Evolutionary conservation across 2,329 filamentous ascomycete species (phyloP), one percentile per base, ranked within the genome.

Genomic region (Penicillium sp.): DNA sequence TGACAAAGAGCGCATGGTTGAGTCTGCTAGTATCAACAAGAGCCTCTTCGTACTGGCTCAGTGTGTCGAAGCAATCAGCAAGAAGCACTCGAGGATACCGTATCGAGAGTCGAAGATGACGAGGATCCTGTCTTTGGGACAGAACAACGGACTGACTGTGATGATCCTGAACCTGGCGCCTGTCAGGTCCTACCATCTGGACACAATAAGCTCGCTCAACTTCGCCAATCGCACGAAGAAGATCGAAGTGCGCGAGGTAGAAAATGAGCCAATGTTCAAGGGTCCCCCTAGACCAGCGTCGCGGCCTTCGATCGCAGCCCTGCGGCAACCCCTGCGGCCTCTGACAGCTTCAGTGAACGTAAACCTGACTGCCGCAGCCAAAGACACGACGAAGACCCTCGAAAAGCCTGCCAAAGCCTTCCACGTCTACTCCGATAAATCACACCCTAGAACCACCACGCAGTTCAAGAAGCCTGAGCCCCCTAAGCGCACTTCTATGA

Each of bases 21-120:
- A 97, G 69, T 95, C 89, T 34, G 89, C 91, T 0, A 91, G 88
- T 63, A 97, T 97, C 75, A 97, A 97, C 77, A 97, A 96, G 73
- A 94, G 88, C 56, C 76, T 97, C 6, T 97, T 97, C 62, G 90
- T 96, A 17, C 74, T 97, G 43, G 91, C 88, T 38, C 89, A 95
- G 67, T 97, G 91, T 61, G 91, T 97, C 46, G 91, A 97, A 65
- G 91, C 91, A 49, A 97, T 97, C 64, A 87, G 85, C 62, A 82
- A 81, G 65, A 83, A 83, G 61, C 79, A 83, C 52, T 68, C 70
- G 60, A 81, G 91, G 31, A 91, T 97, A 62, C 91, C 93, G 0
- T 97, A 95, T 67, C 80, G 91, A 49, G 91, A 96, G 66, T 93
- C 87, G 47, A 96, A 97, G 75, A 96, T 97, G 91, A 97, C 93